Base-by-base conservation (phyloP, 176 grass and related monocot genomes). In the Zizania latifolia region DNA sequence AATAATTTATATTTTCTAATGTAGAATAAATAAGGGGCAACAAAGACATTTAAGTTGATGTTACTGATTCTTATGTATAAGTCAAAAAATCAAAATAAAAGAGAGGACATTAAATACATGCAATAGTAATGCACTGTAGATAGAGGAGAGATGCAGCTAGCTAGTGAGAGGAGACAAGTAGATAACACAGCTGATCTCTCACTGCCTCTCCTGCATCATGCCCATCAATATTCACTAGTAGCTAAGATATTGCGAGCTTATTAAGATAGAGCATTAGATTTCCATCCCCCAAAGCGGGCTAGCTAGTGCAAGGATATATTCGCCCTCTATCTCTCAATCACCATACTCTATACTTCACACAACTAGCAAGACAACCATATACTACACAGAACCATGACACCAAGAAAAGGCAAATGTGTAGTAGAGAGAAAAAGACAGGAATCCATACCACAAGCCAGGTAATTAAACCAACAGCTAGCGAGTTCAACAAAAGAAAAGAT, bases 121-220 rank as follows among this genome's bases (percentile, higher is more conserved):
- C 86, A 79, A 92, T 76, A 85, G 86, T 76, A 46, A 80, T 14
- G 64, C 46, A 86, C 82, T 75, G 37, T 88, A 80, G 58, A 72
- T 53, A 43, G 29, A 79, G 54, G 27, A 68, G 35, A 53, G 84
- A 82, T 73, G 55, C 69, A 58, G 71, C 50, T 26, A 33, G 41
- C 19, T 73, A 36, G 32, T 33, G 29, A 65, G 62, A 68, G 62
- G 59, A 68, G 76, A 71, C 77, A 71, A 31, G n/a, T n/a, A n/a
- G n/a, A n/a, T n/a, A n/a, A n/a, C n/a, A n/a, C n/a, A n/a, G n/a
- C 62, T 76, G 50, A 65, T 62, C 59, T 34, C 65, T 84, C 58
- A n/a, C n/a, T n/a, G n/a, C n/a, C n/a, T n/a, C n/a, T n/a, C n/a
- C n/a, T n/a, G n/a, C n/a, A n/a, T n/a, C n/a, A n/a, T n/a, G 31